These are phyloP conservation scores for Baudoinia panamericana DNA, from an alignment of 495 filamentous ascomycete species.

Conservation along the genomic window DNA sequence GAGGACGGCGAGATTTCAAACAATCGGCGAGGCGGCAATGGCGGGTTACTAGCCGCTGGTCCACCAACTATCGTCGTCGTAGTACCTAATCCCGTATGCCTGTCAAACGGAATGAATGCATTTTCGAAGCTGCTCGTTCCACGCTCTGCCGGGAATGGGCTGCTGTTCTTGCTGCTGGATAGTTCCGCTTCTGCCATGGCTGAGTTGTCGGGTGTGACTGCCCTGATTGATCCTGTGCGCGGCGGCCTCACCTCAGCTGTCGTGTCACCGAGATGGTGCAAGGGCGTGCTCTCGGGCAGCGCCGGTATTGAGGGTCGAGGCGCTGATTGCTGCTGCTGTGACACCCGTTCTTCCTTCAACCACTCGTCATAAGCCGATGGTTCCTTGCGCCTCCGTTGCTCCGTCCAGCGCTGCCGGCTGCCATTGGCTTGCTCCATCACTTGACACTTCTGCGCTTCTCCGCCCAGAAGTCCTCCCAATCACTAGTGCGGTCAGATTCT, in stretches of 20 bases:
- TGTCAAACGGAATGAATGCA: slow-evolving; percentile 5
- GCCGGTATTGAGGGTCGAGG: no score
- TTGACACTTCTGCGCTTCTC: not conserved
- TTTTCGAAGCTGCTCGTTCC: slow-evolving; percentile 16
- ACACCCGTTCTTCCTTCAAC: slow-evolving; percentile 9
- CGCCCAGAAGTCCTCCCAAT: not conserved
- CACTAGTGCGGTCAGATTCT: no score
- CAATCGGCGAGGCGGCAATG: not conserved
- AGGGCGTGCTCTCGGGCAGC: not conserved
- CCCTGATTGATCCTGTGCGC: slow-evolving; percentile 1
- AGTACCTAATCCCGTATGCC: slow-evolving; percentile 1
- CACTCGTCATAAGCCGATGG: slow-evolving; percentile 15
- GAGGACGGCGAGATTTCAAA: not conserved
- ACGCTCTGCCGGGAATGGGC: slow-evolving; percentile 3
- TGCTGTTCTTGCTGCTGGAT: not conserved
- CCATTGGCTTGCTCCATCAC: slow-evolving; percentile 2
- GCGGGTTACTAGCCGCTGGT: slow-evolving; percentile 2
- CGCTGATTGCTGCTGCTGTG: not conserved
- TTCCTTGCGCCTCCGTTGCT: slow-evolving; percentile 1
- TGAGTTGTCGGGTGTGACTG: slow-evolving; percentile 13
- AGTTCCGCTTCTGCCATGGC: slow-evolving; percentile 1
- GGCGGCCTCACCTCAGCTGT: not conserved
- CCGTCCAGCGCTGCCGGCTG: slow-evolving; percentile 10
- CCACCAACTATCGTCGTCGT: slow-evolving; percentile 12
- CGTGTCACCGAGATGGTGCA: slow-evolving; percentile 2